Base-by-base conservation (phyloP, 345 rosid genomes). In the Ailanthus altissimus region DNA sequence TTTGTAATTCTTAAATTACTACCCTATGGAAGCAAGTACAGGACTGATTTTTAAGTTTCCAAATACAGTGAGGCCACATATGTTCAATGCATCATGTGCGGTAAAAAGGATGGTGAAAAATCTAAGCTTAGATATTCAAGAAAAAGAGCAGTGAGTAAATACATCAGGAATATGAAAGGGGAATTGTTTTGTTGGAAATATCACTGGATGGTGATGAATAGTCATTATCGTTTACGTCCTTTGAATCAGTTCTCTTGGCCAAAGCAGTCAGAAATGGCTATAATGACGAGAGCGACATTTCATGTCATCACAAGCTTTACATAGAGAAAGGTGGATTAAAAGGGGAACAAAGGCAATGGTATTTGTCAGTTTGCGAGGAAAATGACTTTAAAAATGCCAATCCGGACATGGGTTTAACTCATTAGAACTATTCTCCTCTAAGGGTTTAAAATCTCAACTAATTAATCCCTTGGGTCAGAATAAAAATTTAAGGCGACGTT, bases 211-310 rank as follows among this genome's bases (percentile, higher is more conserved):
- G 94, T 21, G 84, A 87, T 89, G 91, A 90, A 82, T 89, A 57
- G 94, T 91, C 92, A 50, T 85, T 57, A 21, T 89, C 94, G 68
- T 14, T 26, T 51, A 74, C 61, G 91, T 89, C 89, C 91, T 91
- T 86, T 81, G 90, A 88, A 87, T 91, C 89, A 81, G 90, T 85
- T 88, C 87, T 75, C 78, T 74, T 61, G 65, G 69, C 79, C 81
- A 83, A 89, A 81, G 87, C 86, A 89, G 89, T 84, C 90, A 88
- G 88, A 77, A 82, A 88, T 77, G 79, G 93, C 83, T 84, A 83
- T 90, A 79, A 89, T 89, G 86, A 81, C 78, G 98, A 94, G 88
- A 84, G 90, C 81, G 98, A 94, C 97, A 62, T 84, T 65, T 90
- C 97, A 78, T 20, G 15, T 75, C 69, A 77, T 81, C 56, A 76